Evolutionary conservation across 176 grass and related monocot species (phyloP).

Genomic region (Zea luxurians): DNA sequence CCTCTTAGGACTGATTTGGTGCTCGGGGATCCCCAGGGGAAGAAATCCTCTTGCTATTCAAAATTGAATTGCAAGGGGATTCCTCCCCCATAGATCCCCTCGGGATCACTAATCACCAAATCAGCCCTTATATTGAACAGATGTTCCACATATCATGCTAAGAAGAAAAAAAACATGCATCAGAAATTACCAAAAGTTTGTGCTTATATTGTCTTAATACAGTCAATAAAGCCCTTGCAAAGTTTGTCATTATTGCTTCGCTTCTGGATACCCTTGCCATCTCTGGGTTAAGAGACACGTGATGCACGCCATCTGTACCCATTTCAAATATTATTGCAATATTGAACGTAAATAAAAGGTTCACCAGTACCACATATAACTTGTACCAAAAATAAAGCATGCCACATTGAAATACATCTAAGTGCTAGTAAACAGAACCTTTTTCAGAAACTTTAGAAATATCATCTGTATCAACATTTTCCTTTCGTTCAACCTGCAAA

Average conservation of each 20-base stretch:
- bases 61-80: too few species aligned
- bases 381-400: conserved; percentile 15
- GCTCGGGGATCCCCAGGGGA: too few species aligned
- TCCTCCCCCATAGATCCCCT: too few species aligned
- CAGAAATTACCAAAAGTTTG: conserved; percentile 54
- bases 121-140: conserved; percentile 9
- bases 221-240: conserved; percentile 57
- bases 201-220: conserved; percentile 59
- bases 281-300: conserved; percentile 35
- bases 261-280: conserved; percentile 52
- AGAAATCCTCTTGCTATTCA: too few species aligned
- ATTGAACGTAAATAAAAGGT: not conserved
- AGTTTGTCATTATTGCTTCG: conserved; percentile 58
- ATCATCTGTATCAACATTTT: conserved; percentile 2
- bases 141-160: conserved; percentile 32
- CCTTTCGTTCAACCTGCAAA: conserved; percentile 49
- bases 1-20: too few species aligned
- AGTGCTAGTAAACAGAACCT: conserved; percentile 37
- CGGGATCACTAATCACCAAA: too few species aligned
- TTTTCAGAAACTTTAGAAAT: conserved; percentile 31
- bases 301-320: conserved; percentile 1
- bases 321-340: conserved; percentile 20
- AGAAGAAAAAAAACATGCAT: conserved; percentile 6
- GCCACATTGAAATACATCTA: conserved; percentile 22
- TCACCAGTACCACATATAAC: not conserved